These are phyloP conservation scores for Codiaeum variegatum DNA, from an alignment of 441 rosid genomes.

Conservation along the genomic window DNA sequence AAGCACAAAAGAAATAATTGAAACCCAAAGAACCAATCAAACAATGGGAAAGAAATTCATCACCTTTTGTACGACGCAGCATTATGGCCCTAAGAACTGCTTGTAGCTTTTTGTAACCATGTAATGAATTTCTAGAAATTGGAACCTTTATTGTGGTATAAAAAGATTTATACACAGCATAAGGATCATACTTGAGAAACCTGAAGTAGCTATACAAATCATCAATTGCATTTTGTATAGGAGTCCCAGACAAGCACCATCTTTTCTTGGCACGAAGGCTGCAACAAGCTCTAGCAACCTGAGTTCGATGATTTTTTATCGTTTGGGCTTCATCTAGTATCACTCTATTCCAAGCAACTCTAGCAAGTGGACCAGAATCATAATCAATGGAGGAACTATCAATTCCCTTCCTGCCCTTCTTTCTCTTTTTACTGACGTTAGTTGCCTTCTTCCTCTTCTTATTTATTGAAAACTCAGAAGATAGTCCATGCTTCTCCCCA, in stretches of 20 bases:
- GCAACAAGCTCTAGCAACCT: constrained; percentile 91
- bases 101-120: constrained; percentile 95
- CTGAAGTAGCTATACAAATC: constrained; percentile 94
- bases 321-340: constrained; percentile 97
- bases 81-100: constrained; percentile 85
- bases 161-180: constrained; percentile 66
- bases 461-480: constrained; percentile 49
- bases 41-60: constrained; percentile 18
- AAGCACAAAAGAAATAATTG: constrained; percentile 1
- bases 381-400: constrained; percentile 51
- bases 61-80: constrained; percentile 98
- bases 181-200: constrained; percentile 88
- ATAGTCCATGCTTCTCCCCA: constrained; percentile 47
- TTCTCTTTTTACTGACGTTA: constrained; percentile 53
- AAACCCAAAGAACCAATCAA: constrained; percentile 11
- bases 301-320: constrained; percentile 92
- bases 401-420: constrained; percentile 55
- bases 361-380: constrained; percentile 66
- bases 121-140: constrained; percentile 61
- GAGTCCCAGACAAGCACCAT: constrained; percentile 99
- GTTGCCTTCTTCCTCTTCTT: constrained; percentile 49
- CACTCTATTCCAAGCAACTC: constrained; percentile 81
- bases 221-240: constrained; percentile 86
- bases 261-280: constrained; percentile 88
- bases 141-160: constrained; percentile 60